Percentiles rank a stretch among this genome's conserved stretches.
These are phyloP conservation scores for Groenewaldozyma auringiensis DNA, from an alignment of 1,139 yeast genomes.

Conservation along the genomic window DNA sequence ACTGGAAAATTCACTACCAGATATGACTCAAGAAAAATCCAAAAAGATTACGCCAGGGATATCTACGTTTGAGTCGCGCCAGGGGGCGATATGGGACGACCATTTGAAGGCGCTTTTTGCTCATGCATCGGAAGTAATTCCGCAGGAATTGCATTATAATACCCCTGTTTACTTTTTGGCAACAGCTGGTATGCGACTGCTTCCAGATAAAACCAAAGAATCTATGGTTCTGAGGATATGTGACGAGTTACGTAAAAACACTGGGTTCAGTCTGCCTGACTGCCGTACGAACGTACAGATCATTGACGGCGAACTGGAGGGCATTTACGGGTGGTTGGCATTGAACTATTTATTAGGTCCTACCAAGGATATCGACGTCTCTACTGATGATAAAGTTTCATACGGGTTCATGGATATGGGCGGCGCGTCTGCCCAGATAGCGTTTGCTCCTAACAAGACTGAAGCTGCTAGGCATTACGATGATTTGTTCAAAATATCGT, in stretches of 20 bases:
- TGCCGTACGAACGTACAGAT: conserved; percentile 49
- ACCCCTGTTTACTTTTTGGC: conserved; percentile 78
- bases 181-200: conserved; percentile 75
- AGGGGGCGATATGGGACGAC: conserved; percentile 40
- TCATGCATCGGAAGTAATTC: conserved; percentile 53
- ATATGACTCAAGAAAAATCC: conserved; percentile 38
- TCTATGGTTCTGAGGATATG: conserved; percentile 48
- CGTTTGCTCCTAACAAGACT: conserved; percentile 57
- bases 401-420: conserved; percentile 77
- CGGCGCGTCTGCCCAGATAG: conserved; percentile 76
- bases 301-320: conserved; percentile 70
- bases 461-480: conserved; percentile 50
- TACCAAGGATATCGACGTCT: conserved; percentile 9
- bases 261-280: conserved; percentile 50
- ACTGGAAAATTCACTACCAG: conserved; percentile 19
- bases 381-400: conserved; percentile 41
- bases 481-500: conserved; percentile 44
- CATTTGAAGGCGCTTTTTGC: conserved; percentile 52
- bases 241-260: conserved; percentile 40
- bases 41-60: conserved; percentile 70
- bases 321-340: conserved; percentile 76
- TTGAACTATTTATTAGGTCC: conserved; percentile 56
- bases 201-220: conserved; percentile 50
- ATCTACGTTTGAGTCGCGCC: conserved; percentile 43
- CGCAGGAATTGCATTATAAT: conserved; percentile 51